Conservation (phyloP, 306 rosid genomes). For the Malus fusca region DNA sequence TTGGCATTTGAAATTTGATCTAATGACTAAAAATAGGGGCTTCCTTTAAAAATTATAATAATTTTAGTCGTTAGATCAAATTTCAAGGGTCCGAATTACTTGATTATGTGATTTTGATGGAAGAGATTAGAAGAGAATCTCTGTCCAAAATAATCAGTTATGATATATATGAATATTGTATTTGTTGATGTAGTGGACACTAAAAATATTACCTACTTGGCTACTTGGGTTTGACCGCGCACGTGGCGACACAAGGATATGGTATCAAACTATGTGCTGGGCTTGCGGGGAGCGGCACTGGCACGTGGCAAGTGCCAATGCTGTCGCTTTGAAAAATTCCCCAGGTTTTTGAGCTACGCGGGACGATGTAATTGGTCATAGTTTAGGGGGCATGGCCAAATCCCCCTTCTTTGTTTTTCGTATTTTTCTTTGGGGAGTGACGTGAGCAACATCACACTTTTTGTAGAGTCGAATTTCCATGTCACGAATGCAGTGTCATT, state of each 20-base stretch:
- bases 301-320: not conserved
- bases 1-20: fast-evolving
- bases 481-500: no score
- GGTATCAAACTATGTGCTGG: not conserved
- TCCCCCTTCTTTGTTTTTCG: no score
- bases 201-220: not conserved
- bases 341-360: not conserved
- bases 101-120: no score
- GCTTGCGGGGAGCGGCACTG: not conserved
- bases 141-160: no score
- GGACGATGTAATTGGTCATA: not conserved
- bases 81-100: fast-evolving
- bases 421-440: no score
- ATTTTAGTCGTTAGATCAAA: fast-evolving
- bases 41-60: no score
- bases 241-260: not conserved
- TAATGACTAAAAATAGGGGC: fast-evolving
- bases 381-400: not conserved
- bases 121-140: no score
- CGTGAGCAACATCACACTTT: no score
- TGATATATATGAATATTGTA: not conserved
- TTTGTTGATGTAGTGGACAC: not conserved
- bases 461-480: no score
- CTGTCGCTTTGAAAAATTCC: not conserved
- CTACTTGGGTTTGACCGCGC: not conserved